phyloP scores from a whole-genome alignment of 345 rosid genomes.

The Salix caprea region DNA sequence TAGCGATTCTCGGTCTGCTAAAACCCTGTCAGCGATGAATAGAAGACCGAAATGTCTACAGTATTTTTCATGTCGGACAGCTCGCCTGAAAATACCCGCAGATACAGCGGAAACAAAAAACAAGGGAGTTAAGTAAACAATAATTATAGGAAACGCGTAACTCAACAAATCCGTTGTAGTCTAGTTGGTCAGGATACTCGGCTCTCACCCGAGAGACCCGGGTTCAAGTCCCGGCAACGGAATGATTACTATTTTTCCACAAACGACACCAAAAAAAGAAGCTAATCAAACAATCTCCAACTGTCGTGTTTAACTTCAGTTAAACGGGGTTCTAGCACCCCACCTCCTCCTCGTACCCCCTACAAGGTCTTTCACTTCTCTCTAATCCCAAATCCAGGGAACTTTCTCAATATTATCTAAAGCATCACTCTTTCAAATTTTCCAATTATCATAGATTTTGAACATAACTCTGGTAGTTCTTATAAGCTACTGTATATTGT shows the following conservation, averaged over 20 bases:
- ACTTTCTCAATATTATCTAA: neutral
- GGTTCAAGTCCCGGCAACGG: constrained; percentile 73
- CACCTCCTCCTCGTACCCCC: neutral
- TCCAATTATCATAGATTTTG: neutral
- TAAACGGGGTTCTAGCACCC: neutral
- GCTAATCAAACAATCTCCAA: too few species aligned
- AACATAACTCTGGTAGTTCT: neutral
- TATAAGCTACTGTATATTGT: neutral
- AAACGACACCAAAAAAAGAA: too few species aligned
- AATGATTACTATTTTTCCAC: neutral
- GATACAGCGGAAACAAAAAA: too few species aligned
- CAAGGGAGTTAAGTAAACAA: too few species aligned
- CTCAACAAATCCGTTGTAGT: constrained; percentile 27
- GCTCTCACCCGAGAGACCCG: constrained; percentile 76
- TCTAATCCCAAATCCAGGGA: neutral
- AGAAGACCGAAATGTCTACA: too few species aligned
- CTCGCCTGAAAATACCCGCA: too few species aligned
- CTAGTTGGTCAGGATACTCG: constrained; percentile 71
- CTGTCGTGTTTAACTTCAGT: too few species aligned
- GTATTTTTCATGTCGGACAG: too few species aligned
- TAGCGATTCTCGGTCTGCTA: neutral
- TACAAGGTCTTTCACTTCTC: neutral
- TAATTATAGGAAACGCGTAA: too few species aligned
- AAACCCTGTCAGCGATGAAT: neutral
- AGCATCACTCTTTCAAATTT: neutral